Base-by-base conservation (phyloP, 306 rosid species). In the Cucurbita ficifolia region DNA sequence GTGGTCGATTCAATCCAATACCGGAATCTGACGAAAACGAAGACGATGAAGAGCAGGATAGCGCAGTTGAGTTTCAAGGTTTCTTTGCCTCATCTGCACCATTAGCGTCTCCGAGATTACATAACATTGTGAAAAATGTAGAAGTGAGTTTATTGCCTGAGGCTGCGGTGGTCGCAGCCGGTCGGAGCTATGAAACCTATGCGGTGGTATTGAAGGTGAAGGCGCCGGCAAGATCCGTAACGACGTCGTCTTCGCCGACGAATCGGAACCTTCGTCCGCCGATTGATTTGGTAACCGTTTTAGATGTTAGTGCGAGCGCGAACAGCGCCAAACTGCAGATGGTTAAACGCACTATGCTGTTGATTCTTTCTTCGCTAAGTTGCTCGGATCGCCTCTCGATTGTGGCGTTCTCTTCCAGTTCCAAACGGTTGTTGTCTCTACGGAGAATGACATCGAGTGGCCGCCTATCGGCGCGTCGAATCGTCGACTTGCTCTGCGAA, bases 21-120 rank as follows among this genome's bases (percentile, higher is more conserved):
- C 99, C 96, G 0, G 99, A 95, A 79, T 88, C 96, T 3, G 96
- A 85, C 19, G 93, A 94, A 72, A 81, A 87, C 77, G 98, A 93
- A 0, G 88, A 87, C 19, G 82, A 78, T 12, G 85, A 82, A 16
- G 79, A 80, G n/a, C 79, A 76, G 8, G 75, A 82, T 71, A 71
- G n/a, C 22, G 67, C 82, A 12, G 54, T 71, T 0, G 90, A 88
- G 81, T 95, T 91, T 62, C 90, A 85, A 60, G 96, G 96, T 0
- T 89, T 91, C 65, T 76, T 85, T 5, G 87, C 86, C 3, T 77
- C 77, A 46, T 79, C 89, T 0, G 54, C 76, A 46, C 69, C 78
- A 8, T 58, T 58, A 0, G 70, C 85, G 2, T 78, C 84, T 8
- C 76, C 86, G 13, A 61, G 48, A 19, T 11, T 71, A 21, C 14